Conservation (phyloP, 1,139 yeast species). For the Debaryomyces udenii region DNA sequence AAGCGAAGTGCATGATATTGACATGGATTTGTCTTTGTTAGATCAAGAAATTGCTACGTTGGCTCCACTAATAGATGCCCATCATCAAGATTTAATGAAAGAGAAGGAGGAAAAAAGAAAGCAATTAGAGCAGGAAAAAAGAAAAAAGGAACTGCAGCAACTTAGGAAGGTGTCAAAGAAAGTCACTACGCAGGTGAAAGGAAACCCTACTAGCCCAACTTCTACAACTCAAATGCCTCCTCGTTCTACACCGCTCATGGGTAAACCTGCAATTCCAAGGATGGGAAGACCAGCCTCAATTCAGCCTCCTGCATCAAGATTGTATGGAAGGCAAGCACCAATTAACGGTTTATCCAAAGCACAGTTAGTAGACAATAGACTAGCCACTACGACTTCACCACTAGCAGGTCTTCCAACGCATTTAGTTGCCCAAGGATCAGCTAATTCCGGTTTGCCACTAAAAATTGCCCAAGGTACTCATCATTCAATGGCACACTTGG, state of each 20-base stretch:
- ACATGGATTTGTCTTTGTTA: slow-evolving; percentile 33
- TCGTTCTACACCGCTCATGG: slow-evolving; percentile 37
- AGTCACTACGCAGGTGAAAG: slow-evolving; percentile 1
- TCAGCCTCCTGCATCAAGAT: slow-evolving; percentile 47
- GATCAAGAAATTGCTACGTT: slow-evolving; percentile 47
- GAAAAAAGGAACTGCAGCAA: slow-evolving; percentile 23
- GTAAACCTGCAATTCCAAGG: slow-evolving; percentile 41
- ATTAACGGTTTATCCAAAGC: slow-evolving; percentile 19
- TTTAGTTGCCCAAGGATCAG: slow-evolving; percentile 18
- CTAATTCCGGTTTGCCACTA: slow-evolving; percentile 17
- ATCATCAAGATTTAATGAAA: slow-evolving; percentile 31
- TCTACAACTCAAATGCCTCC: slow-evolving; percentile 10
- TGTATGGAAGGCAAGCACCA: slow-evolving; percentile 28
- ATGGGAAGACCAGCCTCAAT: slow-evolving; percentile 54
- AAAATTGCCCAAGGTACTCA: slow-evolving; percentile 23
- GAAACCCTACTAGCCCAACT: neutral
- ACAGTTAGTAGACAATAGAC: slow-evolving; percentile 22
- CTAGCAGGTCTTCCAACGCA: slow-evolving; percentile 28
- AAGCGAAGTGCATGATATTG: slow-evolving; percentile 17
- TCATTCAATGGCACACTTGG: slow-evolving; percentile 10
- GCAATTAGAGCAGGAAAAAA: slow-evolving; percentile 27
- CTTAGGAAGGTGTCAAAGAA: slow-evolving; percentile 13
- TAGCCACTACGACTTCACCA: slow-evolving; percentile 17
- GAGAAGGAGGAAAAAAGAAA: slow-evolving; percentile 28
- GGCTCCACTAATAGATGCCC: slow-evolving; percentile 43